Base-by-base conservation (phyloP, 2,329 filamentous ascomycete genomes). In the Myriosclerotinia duriaeana region DNA sequence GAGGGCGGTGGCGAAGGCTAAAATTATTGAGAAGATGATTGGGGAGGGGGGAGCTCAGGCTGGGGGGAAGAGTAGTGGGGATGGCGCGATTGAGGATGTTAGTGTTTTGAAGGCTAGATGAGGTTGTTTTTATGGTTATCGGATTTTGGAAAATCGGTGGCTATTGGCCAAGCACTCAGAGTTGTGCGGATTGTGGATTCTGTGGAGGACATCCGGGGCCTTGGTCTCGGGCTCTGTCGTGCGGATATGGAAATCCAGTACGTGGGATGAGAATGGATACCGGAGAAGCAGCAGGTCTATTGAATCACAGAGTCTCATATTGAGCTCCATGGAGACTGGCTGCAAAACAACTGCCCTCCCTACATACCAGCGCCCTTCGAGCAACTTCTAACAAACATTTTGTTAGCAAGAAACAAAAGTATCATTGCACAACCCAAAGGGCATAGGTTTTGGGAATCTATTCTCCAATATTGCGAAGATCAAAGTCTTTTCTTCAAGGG, bases 1-100 rank as follows among this genome's bases (percentile, higher is more conserved):
- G 79, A 86, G 91, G 70, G 94, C 93, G 5, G 85, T 87, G 72
- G 90, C 90, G 3, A 97, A 97, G 77, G 85, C 86, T 1, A 96
- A 94, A 78, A 85, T 99, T 56, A 87, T 98, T 54, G 90, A 95
- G 77, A 88, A 88, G 68, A 87, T 91, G 71, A 74, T 84, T 1
- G 84, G 84, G 9, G 83, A 84, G 71, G 52, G 46, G 3, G 65
- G 69, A 30, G 67, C 67, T 22, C 56, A 67, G 15, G 62, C 46
- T 50, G 54, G 42, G 12, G 59, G 53, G 3, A 69, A 67, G 44
- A 69, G 65, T 52, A 69, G 67, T 44, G 66, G 67, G n/a, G 78
- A 78, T 72, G 78, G 78, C 44, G 82, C 76, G 70, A 83, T 82
- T 73, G 82, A 84, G 71, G 79, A 81, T 71, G 79, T 80, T 59